Conservation (phyloP, 306 rosid species). For the Prunus fruticosa region DNA sequence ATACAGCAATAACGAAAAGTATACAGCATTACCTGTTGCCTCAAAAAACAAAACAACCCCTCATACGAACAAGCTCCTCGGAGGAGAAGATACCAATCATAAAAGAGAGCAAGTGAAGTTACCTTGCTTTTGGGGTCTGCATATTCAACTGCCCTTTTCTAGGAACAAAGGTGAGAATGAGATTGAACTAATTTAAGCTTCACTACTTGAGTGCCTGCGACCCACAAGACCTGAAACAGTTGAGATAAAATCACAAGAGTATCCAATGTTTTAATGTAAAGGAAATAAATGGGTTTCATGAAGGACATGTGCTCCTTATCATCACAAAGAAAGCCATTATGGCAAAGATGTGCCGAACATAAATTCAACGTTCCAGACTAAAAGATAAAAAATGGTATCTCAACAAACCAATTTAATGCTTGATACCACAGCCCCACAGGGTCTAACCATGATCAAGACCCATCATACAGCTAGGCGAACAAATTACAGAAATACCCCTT, state of each 20-base stretch:
- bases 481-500: constrained; percentile 33
- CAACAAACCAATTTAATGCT: constrained; percentile 9
- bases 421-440: constrained; percentile 8
- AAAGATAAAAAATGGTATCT: not conserved
- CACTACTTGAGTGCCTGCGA: constrained; percentile 57
- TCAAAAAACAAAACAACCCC: constrained; percentile 1
- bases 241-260: constrained; percentile 50
- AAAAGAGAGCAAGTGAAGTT: constrained; percentile 28
- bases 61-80: constrained; percentile 1
- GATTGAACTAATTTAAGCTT: constrained; percentile 30
- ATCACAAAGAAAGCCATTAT: constrained; percentile 38
- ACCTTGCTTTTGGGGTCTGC: constrained; percentile 99
- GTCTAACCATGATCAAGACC: constrained; percentile 22
- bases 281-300: constrained; percentile 64
- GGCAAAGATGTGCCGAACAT: constrained; percentile 30
- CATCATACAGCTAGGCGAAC: constrained; percentile 27
- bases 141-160: constrained; percentile 41
- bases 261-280: constrained; percentile 63
- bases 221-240: constrained; percentile 65
- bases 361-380: constrained; percentile 7
- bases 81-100: constrained; percentile 19
- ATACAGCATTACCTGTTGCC: not conserved
- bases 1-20: not conserved
- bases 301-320: constrained; percentile 47
- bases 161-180: constrained; percentile 25